Conservation (phyloP, 2,329 filamentous ascomycete genomes). For the Hypoxylon sp. region DNA sequence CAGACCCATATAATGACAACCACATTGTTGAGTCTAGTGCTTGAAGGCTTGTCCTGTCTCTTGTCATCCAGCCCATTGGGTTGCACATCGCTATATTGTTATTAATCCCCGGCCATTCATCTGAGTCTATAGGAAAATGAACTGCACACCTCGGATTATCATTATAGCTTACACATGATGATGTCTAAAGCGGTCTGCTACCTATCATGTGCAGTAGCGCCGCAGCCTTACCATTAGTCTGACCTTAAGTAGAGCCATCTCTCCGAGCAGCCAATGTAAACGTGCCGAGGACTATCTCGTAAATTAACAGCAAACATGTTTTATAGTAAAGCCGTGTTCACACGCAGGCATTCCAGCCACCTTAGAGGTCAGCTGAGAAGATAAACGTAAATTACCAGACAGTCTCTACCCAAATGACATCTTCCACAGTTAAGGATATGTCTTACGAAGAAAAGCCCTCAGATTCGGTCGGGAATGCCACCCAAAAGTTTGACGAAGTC, state of each 20-base stretch:
- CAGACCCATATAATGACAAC: conserved; percentile 30
- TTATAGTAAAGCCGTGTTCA: conserved; percentile 37
- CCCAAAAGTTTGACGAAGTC: conserved; percentile 24
- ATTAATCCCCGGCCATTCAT: conserved; percentile 41
- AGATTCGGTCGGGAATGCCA: conserved; percentile 27
- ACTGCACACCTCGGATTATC: conserved; percentile 44
- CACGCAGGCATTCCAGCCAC: conserved; percentile 29
- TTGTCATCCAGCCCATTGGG: conserved; percentile 39
- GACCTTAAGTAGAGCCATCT: conserved; percentile 35
- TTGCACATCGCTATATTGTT: conserved; percentile 38
- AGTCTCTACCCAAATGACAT: conserved; percentile 33
- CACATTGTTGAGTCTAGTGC: conserved; percentile 26
- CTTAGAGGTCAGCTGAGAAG: conserved; percentile 35
- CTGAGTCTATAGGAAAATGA: conserved; percentile 40
- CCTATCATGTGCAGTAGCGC: conserved; percentile 43
- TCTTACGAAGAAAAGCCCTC: conserved; percentile 36
- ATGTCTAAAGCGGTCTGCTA: conserved; percentile 29
- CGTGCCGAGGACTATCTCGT: conserved; percentile 32
- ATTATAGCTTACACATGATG: conserved; percentile 43
- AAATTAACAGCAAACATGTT: conserved; percentile 44
- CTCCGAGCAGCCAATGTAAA: conserved; percentile 36
- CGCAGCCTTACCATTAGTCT: conserved; percentile 42
- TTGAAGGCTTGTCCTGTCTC: conserved; percentile 36
- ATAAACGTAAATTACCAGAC: conserved; percentile 37
- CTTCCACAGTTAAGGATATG: conserved; percentile 31